Percentiles rank a stretch among this genome's conserved stretches.
These are phyloP conservation scores for Rubroboletus pulcherrimus DNA, from an alignment of 768 basidiomycete genomes.

Conservation along the genomic window DNA sequence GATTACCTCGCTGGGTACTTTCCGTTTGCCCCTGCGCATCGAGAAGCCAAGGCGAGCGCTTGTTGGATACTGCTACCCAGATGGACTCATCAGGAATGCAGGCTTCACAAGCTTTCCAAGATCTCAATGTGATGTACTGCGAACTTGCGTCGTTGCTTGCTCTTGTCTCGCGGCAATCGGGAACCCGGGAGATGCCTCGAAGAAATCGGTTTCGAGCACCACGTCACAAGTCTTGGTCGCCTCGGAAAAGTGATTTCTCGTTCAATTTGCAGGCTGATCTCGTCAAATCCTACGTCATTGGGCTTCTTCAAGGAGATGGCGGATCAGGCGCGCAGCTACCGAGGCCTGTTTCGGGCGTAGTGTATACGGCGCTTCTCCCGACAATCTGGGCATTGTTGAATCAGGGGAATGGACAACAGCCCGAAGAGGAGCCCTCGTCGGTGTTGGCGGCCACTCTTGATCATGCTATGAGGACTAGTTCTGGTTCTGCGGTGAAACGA, in stretches of 20 bases:
- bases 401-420: slow-evolving; percentile 31
- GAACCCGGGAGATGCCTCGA: slow-evolving; percentile 2
- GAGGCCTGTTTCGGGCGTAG: slow-evolving; percentile 48
- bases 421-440: slow-evolving; percentile 19
- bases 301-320: slow-evolving; percentile 52
- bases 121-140: slow-evolving; percentile 74
- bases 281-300: slow-evolving; percentile 59
- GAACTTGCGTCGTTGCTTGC: slow-evolving; percentile 66
- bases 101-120: slow-evolving; percentile 64
- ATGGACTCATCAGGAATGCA: slow-evolving; percentile 27
- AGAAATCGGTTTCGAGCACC: slow-evolving; percentile 8
- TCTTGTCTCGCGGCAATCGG: slow-evolving; percentile 31
- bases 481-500: slow-evolving; percentile 62
- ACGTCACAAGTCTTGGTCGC: slow-evolving; percentile 17
- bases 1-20: slow-evolving; percentile 81
- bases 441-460: slow-evolving; percentile 55
- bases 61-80: background rate
- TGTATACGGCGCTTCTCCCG: slow-evolving; percentile 69
- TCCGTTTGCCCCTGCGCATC: slow-evolving; percentile 58
- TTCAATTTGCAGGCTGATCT: slow-evolving; percentile 41
- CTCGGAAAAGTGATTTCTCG: slow-evolving; percentile 16
- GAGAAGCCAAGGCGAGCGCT: slow-evolving; percentile 52
- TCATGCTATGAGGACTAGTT: slow-evolving; percentile 57
- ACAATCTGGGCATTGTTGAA: slow-evolving; percentile 75
- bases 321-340: slow-evolving; percentile 41